Evolutionary conservation across 176 grass and related monocot genomes (phyloP), one percentile per base, ranked within the genome.

Genomic region (Ensete ventricosum): DNA sequence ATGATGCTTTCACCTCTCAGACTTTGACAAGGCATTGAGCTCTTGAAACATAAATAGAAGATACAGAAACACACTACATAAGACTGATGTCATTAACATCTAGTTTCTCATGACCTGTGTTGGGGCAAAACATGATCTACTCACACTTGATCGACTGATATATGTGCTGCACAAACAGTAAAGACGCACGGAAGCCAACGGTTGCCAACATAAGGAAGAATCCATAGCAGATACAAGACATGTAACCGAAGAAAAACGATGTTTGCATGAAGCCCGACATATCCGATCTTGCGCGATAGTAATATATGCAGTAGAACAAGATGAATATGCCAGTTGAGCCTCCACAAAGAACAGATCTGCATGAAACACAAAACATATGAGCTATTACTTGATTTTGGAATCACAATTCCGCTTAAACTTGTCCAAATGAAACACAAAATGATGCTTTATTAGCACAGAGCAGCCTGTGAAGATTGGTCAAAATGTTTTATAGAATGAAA

Each of bases 241-340:
- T 96, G 84, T 96, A 96, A 55, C 92, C 92, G 22, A 96, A 96
- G 92, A 96, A 96, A 85, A 96, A 96, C 0, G 92, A 91, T 2
- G 88, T 96, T 76, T 96, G 92, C 92, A 96, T 91, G 88, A 96
- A 96, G 43, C 89, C 92, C 25, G 92, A 96, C 92, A 96, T 96
- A 74, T 92, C 89, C 16, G 92, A 96, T 19, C 92, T 84, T 21
- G 89, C 92, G 9, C 83, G 85, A 66, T 96, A 96, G 82, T 96
- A 96, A 87, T 96, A 96, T 82, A 88, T 92, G 84, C 92, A 92
- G 84, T 96, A 96, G 81, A 91, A 86, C 17, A 92, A 89, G 69
- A 96, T 73, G 76, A 96, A 96, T 76, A 89, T 85, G 7, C 92
- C 92, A 26, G 92, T 96, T 43, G 92, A 96, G 52, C 92, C 92